Percentiles rank a stretch among this genome's conserved stretches.
Conservation (phyloP, 139 green algal species). For the Protoeuglena noctilucae region DNA sequence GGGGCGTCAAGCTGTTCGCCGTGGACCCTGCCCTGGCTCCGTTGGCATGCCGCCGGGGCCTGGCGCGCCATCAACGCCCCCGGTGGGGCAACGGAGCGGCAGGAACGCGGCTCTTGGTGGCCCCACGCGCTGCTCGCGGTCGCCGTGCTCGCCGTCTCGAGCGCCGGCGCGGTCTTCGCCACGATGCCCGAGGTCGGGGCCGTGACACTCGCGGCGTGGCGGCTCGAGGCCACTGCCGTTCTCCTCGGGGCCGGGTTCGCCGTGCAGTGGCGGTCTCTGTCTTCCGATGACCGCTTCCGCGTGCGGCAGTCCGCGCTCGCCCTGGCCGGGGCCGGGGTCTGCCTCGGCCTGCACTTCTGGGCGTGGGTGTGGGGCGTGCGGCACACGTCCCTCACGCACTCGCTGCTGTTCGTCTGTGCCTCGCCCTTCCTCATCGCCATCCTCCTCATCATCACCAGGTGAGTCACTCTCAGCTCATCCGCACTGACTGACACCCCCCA, state of each 20-base stretch:
- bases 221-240: constrained; percentile 38
- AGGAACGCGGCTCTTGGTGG: too few relatives aligned
- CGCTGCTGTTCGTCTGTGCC: constrained; percentile 51
- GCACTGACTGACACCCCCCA: too few relatives aligned
- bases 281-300: constrained; percentile 1
- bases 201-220: constrained; percentile 47
- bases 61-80: too few relatives aligned
- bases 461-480: too few relatives aligned
- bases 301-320: constrained; percentile 2
- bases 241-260: constrained; percentile 23
- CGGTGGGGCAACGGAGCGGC: too few relatives aligned
- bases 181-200: constrained; percentile 37
- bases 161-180: constrained; percentile 38
- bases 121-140: too few relatives aligned
- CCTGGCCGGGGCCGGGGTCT: constrained; percentile 23
- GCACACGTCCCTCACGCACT: constrained; percentile 52
- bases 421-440: constrained; percentile 54
- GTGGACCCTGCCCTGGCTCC: too few relatives aligned
- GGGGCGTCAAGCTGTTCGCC: too few relatives aligned
- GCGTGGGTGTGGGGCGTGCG: constrained; percentile 44
- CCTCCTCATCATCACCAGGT: too few relatives aligned
- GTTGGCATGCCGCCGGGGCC: too few relatives aligned
- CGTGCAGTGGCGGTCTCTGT: constrained; percentile 25
- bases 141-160: constrained; percentile 37
- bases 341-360: constrained; percentile 57